Evolutionary conservation across 2,329 filamentous ascomycete genomes (phyloP).

Genomic region (Calonectria multiphialidica): DNA sequence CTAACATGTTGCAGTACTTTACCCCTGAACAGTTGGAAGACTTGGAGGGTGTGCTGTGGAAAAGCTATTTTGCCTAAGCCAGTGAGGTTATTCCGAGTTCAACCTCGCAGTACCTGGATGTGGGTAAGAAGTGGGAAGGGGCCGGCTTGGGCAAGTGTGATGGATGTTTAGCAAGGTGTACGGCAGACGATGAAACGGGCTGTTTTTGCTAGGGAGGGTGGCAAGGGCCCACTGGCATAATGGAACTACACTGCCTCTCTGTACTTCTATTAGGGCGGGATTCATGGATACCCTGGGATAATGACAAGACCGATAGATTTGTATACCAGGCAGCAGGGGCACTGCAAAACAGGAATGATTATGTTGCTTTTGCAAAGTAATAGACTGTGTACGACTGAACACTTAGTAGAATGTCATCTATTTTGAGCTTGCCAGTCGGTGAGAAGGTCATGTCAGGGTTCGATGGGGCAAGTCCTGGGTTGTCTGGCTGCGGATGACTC

Average conservation of each 20-base stretch:
- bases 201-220: not conserved
- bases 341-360: slow-evolving; percentile 19
- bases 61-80: slow-evolving; percentile 93
- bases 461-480: not conserved
- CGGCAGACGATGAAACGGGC: slow-evolving; percentile 4
- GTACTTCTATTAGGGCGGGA: slow-evolving; percentile 27
- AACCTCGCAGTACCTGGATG: slow-evolving; percentile 22
- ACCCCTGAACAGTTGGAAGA: slow-evolving; percentile 94
- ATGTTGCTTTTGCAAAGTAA: slow-evolving; percentile 8
- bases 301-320: slow-evolving; percentile 35
- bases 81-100: slow-evolving; percentile 19
- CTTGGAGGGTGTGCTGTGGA: slow-evolving; percentile 96
- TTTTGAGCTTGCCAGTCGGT: not conserved
- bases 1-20: slow-evolving; percentile 73
- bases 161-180: slow-evolving; percentile 9
- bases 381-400: not conserved
- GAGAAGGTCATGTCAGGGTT: not conserved
- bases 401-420: not conserved
- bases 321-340: slow-evolving; percentile 31
- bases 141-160: not conserved
- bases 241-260: slow-evolving; percentile 24
- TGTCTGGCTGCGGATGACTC: not conserved
- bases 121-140: not conserved
- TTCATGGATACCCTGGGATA: slow-evolving; percentile 17
- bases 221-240: slow-evolving; percentile 9